These are phyloP conservation scores for Colletotrichum filicis DNA, from an alignment of 2,329 filamentous ascomycete species.

Conservation along the genomic window DNA sequence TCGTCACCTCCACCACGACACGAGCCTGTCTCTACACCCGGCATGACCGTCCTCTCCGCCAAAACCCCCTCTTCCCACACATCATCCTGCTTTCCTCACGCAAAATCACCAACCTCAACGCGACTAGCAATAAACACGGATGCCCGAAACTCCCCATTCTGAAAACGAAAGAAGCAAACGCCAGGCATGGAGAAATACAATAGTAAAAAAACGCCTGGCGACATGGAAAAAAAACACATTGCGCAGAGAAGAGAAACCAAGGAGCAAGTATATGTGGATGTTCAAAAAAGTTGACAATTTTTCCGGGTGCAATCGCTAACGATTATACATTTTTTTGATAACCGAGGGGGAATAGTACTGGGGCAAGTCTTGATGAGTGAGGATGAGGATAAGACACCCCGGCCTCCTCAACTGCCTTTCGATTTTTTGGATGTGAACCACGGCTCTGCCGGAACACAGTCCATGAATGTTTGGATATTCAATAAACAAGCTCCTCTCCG, in stretches of 20 bases:
- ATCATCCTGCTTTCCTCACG: no score
- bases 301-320: constrained; percentile 22
- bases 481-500: neutral
- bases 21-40: no score
- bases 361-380: neutral
- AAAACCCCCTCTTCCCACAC: no score
- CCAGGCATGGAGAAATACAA: neutral
- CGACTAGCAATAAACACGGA: neutral
- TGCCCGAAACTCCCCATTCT: neutral
- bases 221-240: neutral
- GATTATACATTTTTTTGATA: constrained; percentile 34
- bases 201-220: neutral
- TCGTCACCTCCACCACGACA: no score
- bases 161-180: neutral
- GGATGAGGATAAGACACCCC: no score
- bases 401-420: neutral
- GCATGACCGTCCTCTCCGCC: no score
- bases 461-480: constrained; percentile 2
- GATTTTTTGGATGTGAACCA: neutral
- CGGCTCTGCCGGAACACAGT: constrained; percentile 21
- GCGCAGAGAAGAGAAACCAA: neutral
- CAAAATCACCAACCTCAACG: neutral
- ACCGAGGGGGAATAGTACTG: constrained; percentile 1
- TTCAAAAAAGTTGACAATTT: neutral
- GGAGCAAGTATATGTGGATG: neutral